phyloP scores from a whole-genome alignment of 78 protist genomes.

The Dictyostelium citrinum region DNA sequence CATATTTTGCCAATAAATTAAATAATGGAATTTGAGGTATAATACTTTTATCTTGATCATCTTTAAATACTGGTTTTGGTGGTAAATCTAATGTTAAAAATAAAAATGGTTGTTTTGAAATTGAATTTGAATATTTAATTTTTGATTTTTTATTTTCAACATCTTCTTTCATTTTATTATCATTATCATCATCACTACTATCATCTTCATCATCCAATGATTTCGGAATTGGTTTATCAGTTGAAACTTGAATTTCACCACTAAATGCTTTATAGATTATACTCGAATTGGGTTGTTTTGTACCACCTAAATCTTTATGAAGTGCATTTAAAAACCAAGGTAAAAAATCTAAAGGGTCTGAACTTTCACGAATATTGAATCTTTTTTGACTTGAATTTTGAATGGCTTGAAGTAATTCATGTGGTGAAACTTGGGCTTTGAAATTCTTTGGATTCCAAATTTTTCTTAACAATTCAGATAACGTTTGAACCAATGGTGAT shows the following conservation, averaged over 20 bases:
- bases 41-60: constrained; percentile 82
- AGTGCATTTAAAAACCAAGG: constrained; percentile 89
- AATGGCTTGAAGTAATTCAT: constrained; percentile 87
- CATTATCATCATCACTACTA: neutral
- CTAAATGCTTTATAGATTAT: constrained; percentile 80
- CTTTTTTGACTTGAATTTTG: constrained; percentile 6
- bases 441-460: constrained; percentile 93
- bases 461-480: constrained; percentile 90
- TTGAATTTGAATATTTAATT: neutral
- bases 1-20: constrained; percentile 85
- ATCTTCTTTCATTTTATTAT: too few relatives aligned
- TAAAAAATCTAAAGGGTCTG: constrained; percentile 90
- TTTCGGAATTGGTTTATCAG: neutral
- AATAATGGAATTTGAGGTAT: constrained; percentile 90
- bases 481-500: constrained; percentile 53
- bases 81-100: constrained; percentile 94
- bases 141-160: neutral
- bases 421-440: constrained; percentile 93
- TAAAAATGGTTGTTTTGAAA: constrained; percentile 35
- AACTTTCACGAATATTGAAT: constrained; percentile 77
- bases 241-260: constrained; percentile 78
- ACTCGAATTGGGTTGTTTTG: constrained; percentile 4
- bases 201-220: neutral
- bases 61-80: constrained; percentile 91
- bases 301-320: constrained; percentile 48